phyloP scores from a whole-genome alignment of 768 basidiomycete species.

The Russula virescens region DNA sequence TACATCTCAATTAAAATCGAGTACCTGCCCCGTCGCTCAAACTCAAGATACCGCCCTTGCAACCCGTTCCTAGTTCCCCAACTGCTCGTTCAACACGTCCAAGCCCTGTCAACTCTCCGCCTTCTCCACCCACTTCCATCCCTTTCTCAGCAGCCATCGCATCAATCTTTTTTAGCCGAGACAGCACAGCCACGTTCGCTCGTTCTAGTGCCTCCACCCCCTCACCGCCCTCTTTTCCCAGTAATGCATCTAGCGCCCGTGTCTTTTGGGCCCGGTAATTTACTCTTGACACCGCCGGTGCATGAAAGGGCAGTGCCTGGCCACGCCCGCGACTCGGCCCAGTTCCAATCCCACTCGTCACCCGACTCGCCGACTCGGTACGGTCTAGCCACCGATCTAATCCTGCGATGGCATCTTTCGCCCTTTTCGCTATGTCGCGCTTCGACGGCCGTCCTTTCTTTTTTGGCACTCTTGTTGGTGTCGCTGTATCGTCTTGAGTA shows the following conservation, averaged over 20 bases:
- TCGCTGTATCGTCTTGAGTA: background rate
- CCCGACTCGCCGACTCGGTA: slow-evolving; percentile 4
- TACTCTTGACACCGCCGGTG: slow-evolving; percentile 33
- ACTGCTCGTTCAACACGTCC: slow-evolving; percentile 45
- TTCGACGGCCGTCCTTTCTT: slow-evolving; percentile 25
- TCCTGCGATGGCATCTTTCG: slow-evolving; percentile 33
- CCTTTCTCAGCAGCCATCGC: slow-evolving; percentile 38
- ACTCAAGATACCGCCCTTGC: slow-evolving; percentile 39
- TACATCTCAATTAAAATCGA: background rate
- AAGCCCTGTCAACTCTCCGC: slow-evolving; percentile 41
- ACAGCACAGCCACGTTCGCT: slow-evolving; percentile 45
- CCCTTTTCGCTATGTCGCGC: slow-evolving; percentile 18
- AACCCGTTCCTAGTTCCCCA: slow-evolving; percentile 26
- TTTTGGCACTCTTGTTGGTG: slow-evolving; percentile 10
- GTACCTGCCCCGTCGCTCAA: slow-evolving; percentile 40
- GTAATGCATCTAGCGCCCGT: slow-evolving; percentile 36
- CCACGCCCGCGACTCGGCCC: slow-evolving; percentile 7
- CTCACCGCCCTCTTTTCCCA: slow-evolving; percentile 12
- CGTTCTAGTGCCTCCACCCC: slow-evolving; percentile 34
- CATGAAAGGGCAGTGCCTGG: slow-evolving; percentile 30
- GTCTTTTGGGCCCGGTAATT: slow-evolving; percentile 43
- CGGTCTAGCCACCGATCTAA: slow-evolving; percentile 62
- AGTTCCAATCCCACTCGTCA: background rate
- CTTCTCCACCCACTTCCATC: slow-evolving; percentile 39
- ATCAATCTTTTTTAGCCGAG: slow-evolving; percentile 49